Conservation (phyloP, 805 yeast species). For the Candida loeiensis region DNA sequence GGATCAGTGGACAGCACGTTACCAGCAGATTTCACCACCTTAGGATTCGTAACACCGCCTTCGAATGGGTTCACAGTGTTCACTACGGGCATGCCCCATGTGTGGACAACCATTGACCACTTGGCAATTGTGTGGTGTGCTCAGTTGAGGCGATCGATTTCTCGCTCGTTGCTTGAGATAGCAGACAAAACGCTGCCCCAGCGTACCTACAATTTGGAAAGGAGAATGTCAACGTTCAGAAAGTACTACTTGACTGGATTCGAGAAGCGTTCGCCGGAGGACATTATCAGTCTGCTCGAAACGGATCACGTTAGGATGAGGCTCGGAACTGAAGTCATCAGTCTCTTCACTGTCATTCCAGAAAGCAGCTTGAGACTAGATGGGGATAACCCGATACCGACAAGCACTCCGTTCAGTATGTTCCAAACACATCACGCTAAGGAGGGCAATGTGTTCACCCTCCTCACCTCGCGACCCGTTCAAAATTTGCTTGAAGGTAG, state of each 20-base stretch:
- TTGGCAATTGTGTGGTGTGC: slow-evolving; percentile 96
- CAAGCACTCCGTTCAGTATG: slow-evolving; percentile 3
- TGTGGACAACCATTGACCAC: slow-evolving; percentile 94
- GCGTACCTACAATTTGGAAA: slow-evolving; percentile 49
- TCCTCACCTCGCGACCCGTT: slow-evolving; percentile 19
- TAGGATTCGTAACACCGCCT: slow-evolving; percentile 68
- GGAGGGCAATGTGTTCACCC: slow-evolving; percentile 13
- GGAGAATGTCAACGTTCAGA: slow-evolving; percentile 59
- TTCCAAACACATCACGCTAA: slow-evolving; percentile 2
- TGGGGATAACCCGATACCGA: neutral
- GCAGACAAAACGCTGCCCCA: slow-evolving; percentile 45
- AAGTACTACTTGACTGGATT: slow-evolving; percentile 34
- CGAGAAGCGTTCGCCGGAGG: slow-evolving; percentile 1
- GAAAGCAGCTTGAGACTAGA: slow-evolving; percentile 6
- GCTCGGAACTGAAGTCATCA: slow-evolving; percentile 6
- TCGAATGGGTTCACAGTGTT: slow-evolving; percentile 78
- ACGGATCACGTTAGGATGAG: slow-evolving; percentile 1
- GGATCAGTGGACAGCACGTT: slow-evolving; percentile 74
- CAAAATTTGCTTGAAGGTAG: slow-evolving; percentile 11
- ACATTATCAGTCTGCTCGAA: too few species aligned
- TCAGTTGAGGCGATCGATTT: slow-evolving; percentile 67
- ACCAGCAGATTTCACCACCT: slow-evolving; percentile 86
- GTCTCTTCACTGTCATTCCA: neutral
- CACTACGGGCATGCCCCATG: slow-evolving; percentile 82
- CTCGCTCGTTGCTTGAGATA: slow-evolving; percentile 55